Base-by-base conservation (phyloP, 116 monocot species). In the Posidonia oceanica region DNA sequence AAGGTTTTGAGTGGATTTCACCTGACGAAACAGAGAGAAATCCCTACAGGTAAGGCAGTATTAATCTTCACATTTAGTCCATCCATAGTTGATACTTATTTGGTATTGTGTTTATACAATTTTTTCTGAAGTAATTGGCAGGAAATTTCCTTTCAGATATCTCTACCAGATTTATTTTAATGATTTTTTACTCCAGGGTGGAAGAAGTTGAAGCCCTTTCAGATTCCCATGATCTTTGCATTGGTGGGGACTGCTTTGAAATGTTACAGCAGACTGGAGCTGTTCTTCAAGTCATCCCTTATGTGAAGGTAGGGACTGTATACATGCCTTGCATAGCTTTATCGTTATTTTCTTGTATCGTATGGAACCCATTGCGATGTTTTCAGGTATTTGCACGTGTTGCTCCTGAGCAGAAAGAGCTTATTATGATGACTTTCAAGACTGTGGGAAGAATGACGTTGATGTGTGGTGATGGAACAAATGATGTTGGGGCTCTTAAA, bases 381-480 rank as follows among this genome's bases (percentile, higher is more conserved):
- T 59, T 69, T 63, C 78, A 99, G 99, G 99, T 99, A 39, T 99
- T 99, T 81, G 86, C 93, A 42, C 85, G 99, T 41, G 99, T 99
- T 64, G 93, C 99, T 74, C 99, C 99, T 76, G 90, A 99, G 58
- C 99, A 99, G 69, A 99, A 99, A 78, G 99, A 99, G 72, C 90
- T 99, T 56, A 90, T 99, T 14, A 39, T 93, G 77, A 99, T 88
- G 4, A 93, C 93, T 78, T 83, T 88, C 13, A 99, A 93, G 80
- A 76, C 80, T 17, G 93, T 99, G 71, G 93, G 93, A 56, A 93
- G 99, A 68, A 86, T 88, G 84, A 90, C 99, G 54, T 71, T 99
- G 78, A 99, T 99, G 99, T 99, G 99, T 78, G 99, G 99, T 67
- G 99, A 99, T 90, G 99, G 99, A 81, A 99, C 99, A 8, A 99